Base-by-base conservation (phyloP, 306 rosid species). In the Quercus suber region DNA sequence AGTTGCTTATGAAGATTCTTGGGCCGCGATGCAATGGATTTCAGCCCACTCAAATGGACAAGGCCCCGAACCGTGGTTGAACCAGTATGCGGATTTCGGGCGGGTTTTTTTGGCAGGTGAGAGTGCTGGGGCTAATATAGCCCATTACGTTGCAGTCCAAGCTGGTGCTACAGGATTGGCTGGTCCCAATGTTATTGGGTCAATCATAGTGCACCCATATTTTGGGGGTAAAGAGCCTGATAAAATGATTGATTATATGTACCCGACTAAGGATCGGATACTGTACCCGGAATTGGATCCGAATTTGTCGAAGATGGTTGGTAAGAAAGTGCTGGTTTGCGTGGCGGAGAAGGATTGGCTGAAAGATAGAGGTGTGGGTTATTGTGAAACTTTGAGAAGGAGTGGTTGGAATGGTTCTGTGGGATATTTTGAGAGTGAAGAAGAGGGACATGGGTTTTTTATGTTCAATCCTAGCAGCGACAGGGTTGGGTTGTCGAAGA, bases 41-140 rank as follows among this genome's bases (percentile, higher is more conserved):
- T 61, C 74, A 7, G 13, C 71, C 27, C 82, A 82, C 57, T 51
- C 72, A 1, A n/a, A 69, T 2, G 72, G 76, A 3, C 28, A 67
- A 28, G 82, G 82, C 30, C 76, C 85, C n/a, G 85, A 82, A 13
- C 71, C 71, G 28, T 82, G 82, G 85, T 27, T 82, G 10, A 82
- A 78, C 82, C 43, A 65, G 41, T 43, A 78, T 49, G 79, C 57
- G 21, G 79, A 82, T 45, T 71, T 82, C 13, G 55, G 60, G 13
- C 63, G 79, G 79, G 82, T 82, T 53, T 82, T 78, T 74, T 2
- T 82, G 33, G 51, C 55, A 25, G 86, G 82, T 1, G 86, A 74
- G 69, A 82, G 86, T 15, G 79, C 82, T 0, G 86, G 82, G 13
- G 79, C 82, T 23, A 78, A 73, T 56, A 82, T 82, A 8, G 64